Percentiles rank a stretch among this genome's conserved stretches.
Conservation (phyloP, 2,329 filamentous ascomycete genomes). For the Aphanoascus verrucosus region DNA sequence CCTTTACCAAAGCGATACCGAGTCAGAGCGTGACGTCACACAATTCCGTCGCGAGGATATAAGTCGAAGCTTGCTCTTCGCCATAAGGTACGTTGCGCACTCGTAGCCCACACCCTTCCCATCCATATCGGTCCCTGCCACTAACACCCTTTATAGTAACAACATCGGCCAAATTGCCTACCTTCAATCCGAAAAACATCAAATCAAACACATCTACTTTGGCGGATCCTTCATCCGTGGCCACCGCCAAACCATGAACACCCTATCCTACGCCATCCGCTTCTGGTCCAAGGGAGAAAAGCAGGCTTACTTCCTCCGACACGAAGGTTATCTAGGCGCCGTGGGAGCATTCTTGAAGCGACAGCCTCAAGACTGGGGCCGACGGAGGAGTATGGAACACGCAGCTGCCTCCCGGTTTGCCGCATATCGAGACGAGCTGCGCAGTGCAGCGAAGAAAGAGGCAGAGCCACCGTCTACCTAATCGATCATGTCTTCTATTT, state of each 20-base stretch:
- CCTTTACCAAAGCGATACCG: slow-evolving; percentile 42
- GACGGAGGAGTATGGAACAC: slow-evolving; percentile 64
- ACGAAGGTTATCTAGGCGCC: slow-evolving; percentile 89
- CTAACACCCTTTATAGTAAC: slow-evolving; percentile 49
- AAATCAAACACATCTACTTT: slow-evolving; percentile 88
- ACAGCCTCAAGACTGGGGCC: slow-evolving; percentile 83
- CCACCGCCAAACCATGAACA: slow-evolving; percentile 96
- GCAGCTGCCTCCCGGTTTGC: slow-evolving; percentile 23
- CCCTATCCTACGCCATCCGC: slow-evolving; percentile 87
- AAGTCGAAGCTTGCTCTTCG: slow-evolving; percentile 81
- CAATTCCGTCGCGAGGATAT: slow-evolving; percentile 74
- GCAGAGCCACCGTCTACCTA: neutral
- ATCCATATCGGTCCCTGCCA: slow-evolving; percentile 17
- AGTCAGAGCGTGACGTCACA: slow-evolving; percentile 28
- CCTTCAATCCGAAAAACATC: slow-evolving; percentile 91
- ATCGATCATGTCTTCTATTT: neutral
- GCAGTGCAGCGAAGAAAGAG: neutral
- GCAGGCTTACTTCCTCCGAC: slow-evolving; percentile 88
- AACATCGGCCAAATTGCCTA: slow-evolving; percentile 98
- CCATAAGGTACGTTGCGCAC: slow-evolving; percentile 50
- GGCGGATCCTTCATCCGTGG: slow-evolving; percentile 94
- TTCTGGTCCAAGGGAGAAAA: slow-evolving; percentile 94
- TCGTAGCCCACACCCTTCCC: neutral
- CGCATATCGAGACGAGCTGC: slow-evolving; percentile 10
- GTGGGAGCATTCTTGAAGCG: slow-evolving; percentile 90